Conservation (phyloP, 192 early-diverging fungal species). For the Cetraspora pellucida region DNA sequence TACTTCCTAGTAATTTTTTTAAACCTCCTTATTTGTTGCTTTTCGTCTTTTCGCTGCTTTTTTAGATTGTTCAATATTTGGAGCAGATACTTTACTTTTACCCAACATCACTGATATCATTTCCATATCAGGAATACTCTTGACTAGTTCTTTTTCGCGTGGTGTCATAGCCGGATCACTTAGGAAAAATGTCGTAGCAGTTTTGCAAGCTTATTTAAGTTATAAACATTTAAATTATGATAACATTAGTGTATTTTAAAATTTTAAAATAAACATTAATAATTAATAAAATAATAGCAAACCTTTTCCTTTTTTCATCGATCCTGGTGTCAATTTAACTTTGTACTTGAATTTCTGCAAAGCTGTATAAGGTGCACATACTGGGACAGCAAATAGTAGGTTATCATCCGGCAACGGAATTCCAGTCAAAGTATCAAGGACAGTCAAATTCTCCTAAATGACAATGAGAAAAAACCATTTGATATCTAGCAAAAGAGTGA, state of each 20-base stretch:
- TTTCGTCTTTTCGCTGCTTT: slow-evolving; percentile 51
- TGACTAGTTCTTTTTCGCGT: slow-evolving; percentile 80
- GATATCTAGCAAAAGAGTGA: background rate
- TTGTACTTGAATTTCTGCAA: slow-evolving; percentile 92
- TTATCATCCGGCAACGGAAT: slow-evolving; percentile 79
- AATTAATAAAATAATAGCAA: slow-evolving; percentile 24
- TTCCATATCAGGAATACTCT: slow-evolving; percentile 82
- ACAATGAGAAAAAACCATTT: background rate
- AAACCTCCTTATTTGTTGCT: background rate
- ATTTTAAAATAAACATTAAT: background rate
- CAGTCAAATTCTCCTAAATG: slow-evolving; percentile 54
- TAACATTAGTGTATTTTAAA: slow-evolving; percentile 29
- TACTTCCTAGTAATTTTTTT: too few species aligned
- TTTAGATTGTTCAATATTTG: slow-evolving; percentile 70
- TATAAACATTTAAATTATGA: background rate
- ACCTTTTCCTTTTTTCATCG: slow-evolving; percentile 89
- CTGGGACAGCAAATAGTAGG: slow-evolving; percentile 82
- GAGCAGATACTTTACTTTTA: slow-evolving; percentile 84
- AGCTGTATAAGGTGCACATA: slow-evolving; percentile 89
- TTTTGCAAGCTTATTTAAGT: slow-evolving; percentile 40
- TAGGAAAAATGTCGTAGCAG: slow-evolving; percentile 45
- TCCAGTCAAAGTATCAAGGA: slow-evolving; percentile 81
- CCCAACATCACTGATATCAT: slow-evolving; percentile 80
- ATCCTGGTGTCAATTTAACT: slow-evolving; percentile 89
- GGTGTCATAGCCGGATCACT: slow-evolving; percentile 39